phyloP scores from a whole-genome alignment of 768 basidiomycete species.

The button mushroom (Agaricus bisporus) region DNA sequence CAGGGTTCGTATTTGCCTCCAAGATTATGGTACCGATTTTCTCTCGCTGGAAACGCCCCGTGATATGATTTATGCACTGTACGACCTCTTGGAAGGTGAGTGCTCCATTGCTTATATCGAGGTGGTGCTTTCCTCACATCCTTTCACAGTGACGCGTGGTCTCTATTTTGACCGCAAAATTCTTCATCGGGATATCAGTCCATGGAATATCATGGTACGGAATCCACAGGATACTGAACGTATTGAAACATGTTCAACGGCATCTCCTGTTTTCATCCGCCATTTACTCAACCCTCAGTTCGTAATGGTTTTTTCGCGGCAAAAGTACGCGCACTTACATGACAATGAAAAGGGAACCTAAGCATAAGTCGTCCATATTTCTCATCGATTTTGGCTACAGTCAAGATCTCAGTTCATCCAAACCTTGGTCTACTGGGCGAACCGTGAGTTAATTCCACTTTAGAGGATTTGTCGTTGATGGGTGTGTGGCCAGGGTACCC shows the following conservation, averaged over 20 bases:
- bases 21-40: background rate
- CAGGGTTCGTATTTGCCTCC: background rate
- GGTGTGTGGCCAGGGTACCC: constrained; percentile 1
- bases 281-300: constrained; percentile 6
- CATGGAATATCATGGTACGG: background rate
- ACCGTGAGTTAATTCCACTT: background rate
- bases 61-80: background rate
- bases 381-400: constrained; percentile 8
- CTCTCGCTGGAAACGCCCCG: background rate
- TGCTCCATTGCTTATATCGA: background rate
- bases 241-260: background rate
- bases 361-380: background rate
- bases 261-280: background rate
- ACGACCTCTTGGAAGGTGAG: constrained; percentile 12
- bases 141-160: constrained; percentile 2
- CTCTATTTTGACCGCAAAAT: constrained; percentile 6
- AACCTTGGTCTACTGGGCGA: background rate
- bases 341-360: background rate
- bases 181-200: constrained; percentile 8
- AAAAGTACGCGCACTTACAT: background rate
- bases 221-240: background rate
- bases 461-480: background rate
- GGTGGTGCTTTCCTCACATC: background rate
- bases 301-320: background rate
- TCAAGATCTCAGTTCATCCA: background rate